A percentile compares a stretch with the other conserved stretches of the same genome.
Conservation (phyloP, 2,329 filamentous ascomycete genomes). For the Ophiostoma sp. region DNA sequence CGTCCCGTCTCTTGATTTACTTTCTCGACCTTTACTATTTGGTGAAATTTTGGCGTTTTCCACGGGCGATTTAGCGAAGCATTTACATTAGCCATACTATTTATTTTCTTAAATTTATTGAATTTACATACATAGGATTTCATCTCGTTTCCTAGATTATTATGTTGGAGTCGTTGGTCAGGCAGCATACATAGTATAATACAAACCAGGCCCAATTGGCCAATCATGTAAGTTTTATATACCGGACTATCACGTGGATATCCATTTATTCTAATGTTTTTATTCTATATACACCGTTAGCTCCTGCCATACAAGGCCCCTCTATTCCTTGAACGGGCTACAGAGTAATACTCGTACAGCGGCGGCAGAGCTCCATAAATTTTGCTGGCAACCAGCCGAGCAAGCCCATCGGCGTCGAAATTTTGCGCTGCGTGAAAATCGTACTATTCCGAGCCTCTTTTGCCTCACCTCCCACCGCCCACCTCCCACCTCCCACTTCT, state of each 20-base stretch:
- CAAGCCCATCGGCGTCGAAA: slow-evolving; percentile 17
- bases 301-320: background rate
- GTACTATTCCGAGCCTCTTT: slow-evolving; percentile 23
- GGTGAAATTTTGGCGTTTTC: background rate
- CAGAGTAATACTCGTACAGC: no score
- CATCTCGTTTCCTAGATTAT: background rate
- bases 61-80: slow-evolving; percentile 14
- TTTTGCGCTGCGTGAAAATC: slow-evolving; percentile 23
- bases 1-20: background rate
- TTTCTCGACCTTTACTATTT: background rate
- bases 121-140: background rate
- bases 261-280: no score
- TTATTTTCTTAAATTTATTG: background rate
- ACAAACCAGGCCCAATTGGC: background rate
- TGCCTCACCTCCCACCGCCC: background rate
- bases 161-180: background rate
- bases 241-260: background rate
- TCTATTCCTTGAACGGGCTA: slow-evolving; percentile 1
- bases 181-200: background rate
- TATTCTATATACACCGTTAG: background rate
- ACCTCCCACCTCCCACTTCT: background rate
- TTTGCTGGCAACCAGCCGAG: slow-evolving; percentile 3
- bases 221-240: slow-evolving; percentile 1
- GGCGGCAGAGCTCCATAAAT: slow-evolving; percentile 15
- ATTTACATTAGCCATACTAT: background rate